Evolutionary conservation across 257 asterid genomes (phyloP), one percentile per base, ranked within the genome.

Genomic region (Forsythia viridissima): DNA sequence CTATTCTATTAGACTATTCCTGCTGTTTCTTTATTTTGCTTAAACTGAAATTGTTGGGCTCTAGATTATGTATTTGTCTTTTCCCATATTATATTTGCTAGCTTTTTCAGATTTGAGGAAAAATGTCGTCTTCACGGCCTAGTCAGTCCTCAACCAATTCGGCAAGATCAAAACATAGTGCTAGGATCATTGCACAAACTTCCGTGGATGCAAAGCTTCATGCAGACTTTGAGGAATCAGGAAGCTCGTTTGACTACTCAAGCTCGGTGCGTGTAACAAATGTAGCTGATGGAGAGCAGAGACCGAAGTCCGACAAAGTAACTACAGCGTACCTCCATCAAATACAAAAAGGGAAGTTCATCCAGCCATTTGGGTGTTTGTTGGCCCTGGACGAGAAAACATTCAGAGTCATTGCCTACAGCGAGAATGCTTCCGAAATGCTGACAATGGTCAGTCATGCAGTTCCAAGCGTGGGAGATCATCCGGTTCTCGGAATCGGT

Each of bases 371-470:
- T 76, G 98, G 98, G 46, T 94, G 98, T 80, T 76, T 94, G 74
- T 73, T 94, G 77, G 98, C 97, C 67, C 88, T 94, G 39, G 96
- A 94, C 80, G 96, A 91, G 75, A 94, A 87, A 84, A 88, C 97
- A 5, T 87, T 94, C 83, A 82, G 81, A 80, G 95, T 94, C 73
- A 86, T 92, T 66, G 98, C 98, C 78, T 94, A 87, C 61, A 91
- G 97, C 20, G 97, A 89, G 73, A 94, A 94, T 75, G 97, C 98
- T 20, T 91, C 95, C 0, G 98, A 94, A 74, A 87, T 94, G 97
- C 95, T 92, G 51, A 94, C 97, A 13, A 89, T 86, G 95, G 94
- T 88, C 82, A 87, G 89, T 52, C 97, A 94, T 44, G 93, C 97
- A 16, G 98, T 94, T 67, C 98, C 98, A 8, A 89, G 92, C 38